Evolutionary conservation across 108 stramenopile species (phyloP).

Genomic region (Asterionellopsis glacialis): DNA sequence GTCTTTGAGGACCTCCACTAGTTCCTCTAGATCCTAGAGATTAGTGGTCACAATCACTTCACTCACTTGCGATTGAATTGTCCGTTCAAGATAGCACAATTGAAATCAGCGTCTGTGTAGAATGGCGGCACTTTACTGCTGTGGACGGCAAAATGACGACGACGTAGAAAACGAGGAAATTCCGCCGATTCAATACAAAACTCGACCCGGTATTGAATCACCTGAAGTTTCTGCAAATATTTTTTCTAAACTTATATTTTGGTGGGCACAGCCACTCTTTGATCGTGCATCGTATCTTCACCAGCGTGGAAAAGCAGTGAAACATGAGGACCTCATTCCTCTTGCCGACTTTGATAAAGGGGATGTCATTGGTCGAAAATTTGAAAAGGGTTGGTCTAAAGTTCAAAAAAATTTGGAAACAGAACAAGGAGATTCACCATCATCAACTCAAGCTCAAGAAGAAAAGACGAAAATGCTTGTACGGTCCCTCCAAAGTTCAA

Average conservation of each 20-base stretch:
- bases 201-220: not conserved
- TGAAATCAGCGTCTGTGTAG: no score
- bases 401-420: slow-evolving; percentile 23
- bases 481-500: slow-evolving; percentile 10
- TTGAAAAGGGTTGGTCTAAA: slow-evolving; percentile 48
- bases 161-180: no score
- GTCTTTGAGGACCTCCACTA: no score
- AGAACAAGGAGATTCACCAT: not conserved
- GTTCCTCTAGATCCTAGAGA: no score
- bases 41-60: no score
- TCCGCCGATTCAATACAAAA: not conserved
- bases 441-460: not conserved
- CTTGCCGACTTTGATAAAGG: slow-evolving; percentile 46
- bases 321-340: slow-evolving; percentile 55
- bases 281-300: slow-evolving; percentile 39
- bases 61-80: no score
- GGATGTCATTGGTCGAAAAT: slow-evolving; percentile 30
- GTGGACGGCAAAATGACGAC: no score
- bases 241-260: slow-evolving; percentile 37
- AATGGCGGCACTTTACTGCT: no score
- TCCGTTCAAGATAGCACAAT: no score
- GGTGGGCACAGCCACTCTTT: slow-evolving; percentile 69
- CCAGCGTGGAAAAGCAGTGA: slow-evolving; percentile 28
- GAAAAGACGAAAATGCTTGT: slow-evolving; percentile 9
- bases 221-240: slow-evolving; percentile 53